These are phyloP conservation scores for Lactifluus hygrophoroides DNA, from an alignment of 768 basidiomycete genomes.

Conservation along the genomic window DNA sequence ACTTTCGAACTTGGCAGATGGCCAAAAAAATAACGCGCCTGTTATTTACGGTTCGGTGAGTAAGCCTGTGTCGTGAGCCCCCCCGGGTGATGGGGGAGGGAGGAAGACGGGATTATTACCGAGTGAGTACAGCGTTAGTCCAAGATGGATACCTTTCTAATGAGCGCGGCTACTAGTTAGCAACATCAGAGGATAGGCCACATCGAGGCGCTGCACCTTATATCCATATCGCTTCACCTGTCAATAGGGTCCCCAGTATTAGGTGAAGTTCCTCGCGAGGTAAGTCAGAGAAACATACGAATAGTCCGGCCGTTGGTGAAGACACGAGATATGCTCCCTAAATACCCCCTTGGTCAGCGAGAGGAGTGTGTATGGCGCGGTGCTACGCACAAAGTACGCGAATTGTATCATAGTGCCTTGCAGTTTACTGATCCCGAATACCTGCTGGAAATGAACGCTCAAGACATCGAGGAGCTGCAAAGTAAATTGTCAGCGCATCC, in stretches of 20 bases:
- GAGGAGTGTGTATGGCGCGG: neutral
- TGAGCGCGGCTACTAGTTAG: neutral
- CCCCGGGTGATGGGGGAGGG: neutral
- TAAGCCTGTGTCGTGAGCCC: conserved; percentile 22
- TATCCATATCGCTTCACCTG: conserved; percentile 59
- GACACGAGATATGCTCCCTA: conserved; percentile 56
- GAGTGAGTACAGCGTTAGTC: conserved; percentile 49
- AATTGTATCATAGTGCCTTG: conserved; percentile 70
- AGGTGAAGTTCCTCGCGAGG: too few relatives aligned
- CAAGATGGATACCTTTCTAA: conserved; percentile 54
- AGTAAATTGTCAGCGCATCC: conserved; percentile 19
- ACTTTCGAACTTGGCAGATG: conserved; percentile 55
- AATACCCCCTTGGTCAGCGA: neutral
- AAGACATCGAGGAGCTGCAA: conserved; percentile 54
- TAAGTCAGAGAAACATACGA: conserved; percentile 44
- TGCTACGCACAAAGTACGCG: conserved; percentile 49
- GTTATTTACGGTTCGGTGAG: conserved; percentile 3
- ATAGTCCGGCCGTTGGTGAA: conserved; percentile 47
- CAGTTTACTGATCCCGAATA: conserved; percentile 58
- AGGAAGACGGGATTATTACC: conserved; percentile 26
- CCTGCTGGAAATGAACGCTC: conserved; percentile 64
- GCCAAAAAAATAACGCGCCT: conserved; percentile 77
- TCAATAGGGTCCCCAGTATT: neutral
- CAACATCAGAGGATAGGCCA: neutral
- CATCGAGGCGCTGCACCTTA: conserved; percentile 32